Base-by-base conservation (phyloP, 805 yeast genomes). In the Wickerhamiella nectarea region DNA sequence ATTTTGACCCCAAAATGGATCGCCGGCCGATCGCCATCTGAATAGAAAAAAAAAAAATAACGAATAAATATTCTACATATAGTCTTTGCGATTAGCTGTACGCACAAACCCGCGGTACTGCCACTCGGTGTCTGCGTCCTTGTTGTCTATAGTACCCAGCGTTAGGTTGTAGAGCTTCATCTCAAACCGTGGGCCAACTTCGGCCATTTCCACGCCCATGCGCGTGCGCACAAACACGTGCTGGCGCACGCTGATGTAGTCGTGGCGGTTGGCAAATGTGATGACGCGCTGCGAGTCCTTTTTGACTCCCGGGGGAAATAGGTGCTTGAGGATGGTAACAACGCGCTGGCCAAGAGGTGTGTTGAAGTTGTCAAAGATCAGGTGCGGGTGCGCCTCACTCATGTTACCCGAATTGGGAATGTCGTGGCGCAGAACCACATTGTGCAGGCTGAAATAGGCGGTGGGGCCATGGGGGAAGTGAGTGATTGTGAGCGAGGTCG, bases 381-480 rank as follows among this genome's bases (percentile, higher is more conserved):
- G 69, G 65, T 89, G 97, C 11, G 99, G 99, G 56, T 82, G 82
- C 1, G 82, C 84, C 63, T 91, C 96, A 46, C 89, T 76, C 51
- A 82, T 83, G 56, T 82, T 86, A 12, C 96, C 96, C 24, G 80
- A 71, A 54, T 84, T 76, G 21, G 80, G 68, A 36, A 91, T 72
- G 64, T 91, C 99, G 61, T 91, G 99, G 61, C 97, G 78, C 46
- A 91, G 68, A 20, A 84, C 86, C 43, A 91, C 97, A 56, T 91
- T 91, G 63, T 91, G 97, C 46, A 91, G 67, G 9, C 96, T 83
- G 69, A 91, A 91, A 37, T 82, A 79, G 26, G 91, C 93, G 2
- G 96, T 82, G 15, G 98, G 99, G 0, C 99, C 99, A 59, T 91
- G 95, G 3, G 98, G 99, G 61, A 91, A 82, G 67, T 91, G 99